phyloP scores from a whole-genome alignment of 371 early-diverging fungal genomes.

The Syncephalastrum sp. region DNA sequence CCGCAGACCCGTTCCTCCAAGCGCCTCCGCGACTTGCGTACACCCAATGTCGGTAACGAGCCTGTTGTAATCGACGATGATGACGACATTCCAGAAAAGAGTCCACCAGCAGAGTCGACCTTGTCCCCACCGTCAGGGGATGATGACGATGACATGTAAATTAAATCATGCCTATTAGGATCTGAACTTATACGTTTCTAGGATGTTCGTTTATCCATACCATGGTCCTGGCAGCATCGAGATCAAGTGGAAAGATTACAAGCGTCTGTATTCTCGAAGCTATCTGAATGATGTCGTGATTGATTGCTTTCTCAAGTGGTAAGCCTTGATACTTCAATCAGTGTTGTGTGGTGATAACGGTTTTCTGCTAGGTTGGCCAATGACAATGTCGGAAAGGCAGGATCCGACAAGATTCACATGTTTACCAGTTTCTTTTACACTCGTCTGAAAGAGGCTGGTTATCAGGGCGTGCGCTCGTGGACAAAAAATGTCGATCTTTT shows the following conservation, averaged over 20 bases:
- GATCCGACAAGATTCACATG: conserved; percentile 33
- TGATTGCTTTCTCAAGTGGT: conserved; percentile 55
- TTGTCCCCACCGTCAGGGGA: no score
- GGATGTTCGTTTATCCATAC: conserved; percentile 24
- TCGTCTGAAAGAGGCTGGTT: conserved; percentile 35
- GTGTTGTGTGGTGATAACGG: conserved; percentile 4
- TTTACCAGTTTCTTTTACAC: conserved; percentile 62
- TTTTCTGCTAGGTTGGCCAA: not conserved
- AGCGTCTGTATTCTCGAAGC: conserved; percentile 48
- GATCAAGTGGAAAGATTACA: conserved; percentile 37
- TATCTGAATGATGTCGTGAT: conserved; percentile 63
- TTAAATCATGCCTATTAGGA: no score
- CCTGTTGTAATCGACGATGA: no score
- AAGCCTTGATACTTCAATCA: conserved; percentile 13
- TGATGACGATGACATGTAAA: no score
- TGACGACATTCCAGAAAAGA: no score
- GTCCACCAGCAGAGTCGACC: no score
- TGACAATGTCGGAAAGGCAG: no score
- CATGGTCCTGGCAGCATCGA: conserved; percentile 25
- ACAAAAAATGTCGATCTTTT: conserved; percentile 64
- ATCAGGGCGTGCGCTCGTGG: conserved; percentile 60
- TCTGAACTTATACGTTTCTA: not conserved
- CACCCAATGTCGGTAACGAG: no score
- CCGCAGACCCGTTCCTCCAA: no score
- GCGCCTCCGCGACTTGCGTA: no score